Evolutionary conservation across 2,329 filamentous ascomycete genomes (phyloP).

Genomic region (Alternaria dauci): DNA sequence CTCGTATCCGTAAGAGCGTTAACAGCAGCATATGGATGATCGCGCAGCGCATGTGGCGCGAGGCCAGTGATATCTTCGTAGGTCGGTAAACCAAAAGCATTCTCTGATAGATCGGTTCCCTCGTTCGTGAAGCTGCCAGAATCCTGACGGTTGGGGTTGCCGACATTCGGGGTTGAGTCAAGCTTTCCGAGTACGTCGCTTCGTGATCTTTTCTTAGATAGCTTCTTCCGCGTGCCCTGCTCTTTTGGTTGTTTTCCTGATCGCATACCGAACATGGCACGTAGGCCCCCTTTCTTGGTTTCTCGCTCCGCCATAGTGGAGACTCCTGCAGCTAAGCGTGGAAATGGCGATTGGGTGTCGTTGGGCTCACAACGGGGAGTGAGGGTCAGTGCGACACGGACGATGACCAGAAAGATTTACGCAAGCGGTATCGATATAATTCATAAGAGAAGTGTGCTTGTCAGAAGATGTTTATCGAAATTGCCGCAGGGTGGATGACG

Average conservation of each 20-base stretch:
- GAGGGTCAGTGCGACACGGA: not conserved
- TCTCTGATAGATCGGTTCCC: constrained; percentile 21
- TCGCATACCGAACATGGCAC: constrained; percentile 33
- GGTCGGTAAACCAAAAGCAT: constrained; percentile 15
- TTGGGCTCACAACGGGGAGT: not conserved
- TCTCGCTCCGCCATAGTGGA: constrained; percentile 27
- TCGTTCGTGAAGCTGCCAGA: constrained; percentile 35
- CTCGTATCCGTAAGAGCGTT: constrained; percentile 4
- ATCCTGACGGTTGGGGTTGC: constrained; percentile 30
- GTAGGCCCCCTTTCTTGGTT: constrained; percentile 33
- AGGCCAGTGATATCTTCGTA: constrained; percentile 22
- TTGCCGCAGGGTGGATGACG: constrained; percentile 15
- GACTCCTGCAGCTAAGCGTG: not conserved
- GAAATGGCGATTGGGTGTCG: not conserved
- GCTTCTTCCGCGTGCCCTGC: constrained; percentile 28
- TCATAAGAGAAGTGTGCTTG: constrained; percentile 5
- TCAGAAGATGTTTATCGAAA: constrained; percentile 13
- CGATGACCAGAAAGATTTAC: not conserved
- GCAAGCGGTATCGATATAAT: constrained; percentile 1
- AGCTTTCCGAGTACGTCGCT: constrained; percentile 22
- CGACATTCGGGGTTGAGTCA: constrained; percentile 15
- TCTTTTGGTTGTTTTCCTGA: constrained; percentile 25
- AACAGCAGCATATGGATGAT: constrained; percentile 30
- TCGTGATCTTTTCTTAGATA: constrained; percentile 34
- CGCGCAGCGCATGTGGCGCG: constrained; percentile 21